phyloP scores from a whole-genome alignment of 306 rosid genomes.

The Pyrus pyrifolia region DNA sequence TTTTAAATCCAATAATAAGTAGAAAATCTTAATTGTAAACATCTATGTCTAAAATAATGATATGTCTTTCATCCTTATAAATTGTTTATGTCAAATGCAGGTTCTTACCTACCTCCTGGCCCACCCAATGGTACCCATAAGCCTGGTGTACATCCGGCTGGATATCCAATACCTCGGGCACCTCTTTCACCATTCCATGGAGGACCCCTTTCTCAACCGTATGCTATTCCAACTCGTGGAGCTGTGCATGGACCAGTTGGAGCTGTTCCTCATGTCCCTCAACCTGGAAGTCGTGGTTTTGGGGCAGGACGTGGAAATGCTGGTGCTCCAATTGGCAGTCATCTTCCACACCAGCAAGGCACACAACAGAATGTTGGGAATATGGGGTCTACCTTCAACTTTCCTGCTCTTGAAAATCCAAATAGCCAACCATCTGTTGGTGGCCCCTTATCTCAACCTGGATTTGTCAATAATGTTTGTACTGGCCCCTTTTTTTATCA shows the following conservation, averaged over 20 bases:
- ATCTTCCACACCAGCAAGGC: slow-evolving; percentile 88
- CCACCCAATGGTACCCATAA: slow-evolving; percentile 90
- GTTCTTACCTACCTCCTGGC: slow-evolving; percentile 78
- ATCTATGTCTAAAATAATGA: background rate
- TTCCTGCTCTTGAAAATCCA: slow-evolving; percentile 79
- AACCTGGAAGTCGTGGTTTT: slow-evolving; percentile 89
- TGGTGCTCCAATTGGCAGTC: slow-evolving; percentile 78
- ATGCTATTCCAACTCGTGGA: slow-evolving; percentile 96
- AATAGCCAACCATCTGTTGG: slow-evolving; percentile 96
- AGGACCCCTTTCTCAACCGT: slow-evolving; percentile 95
- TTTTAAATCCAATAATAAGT: too few relatives aligned
- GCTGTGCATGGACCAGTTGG: slow-evolving; percentile 98
- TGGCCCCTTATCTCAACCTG: slow-evolving; percentile 94
- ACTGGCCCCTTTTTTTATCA: background rate
- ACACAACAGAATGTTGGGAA: slow-evolving; percentile 70
- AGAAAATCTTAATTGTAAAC: too few relatives aligned
- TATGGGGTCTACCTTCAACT: slow-evolving; percentile 73
- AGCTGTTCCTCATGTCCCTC: slow-evolving; percentile 96
- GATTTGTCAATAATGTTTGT: slow-evolving; percentile 85
- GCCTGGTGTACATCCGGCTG: slow-evolving; percentile 86
- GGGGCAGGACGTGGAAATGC: slow-evolving; percentile 90
- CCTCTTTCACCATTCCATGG: slow-evolving; percentile 82
- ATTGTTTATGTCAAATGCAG: slow-evolving; percentile 30
- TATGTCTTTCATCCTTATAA: background rate
- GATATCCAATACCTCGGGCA: slow-evolving; percentile 79